Evolutionary conservation across 257 asterid species (phyloP).

Genomic region (Plantago elongata): DNA sequence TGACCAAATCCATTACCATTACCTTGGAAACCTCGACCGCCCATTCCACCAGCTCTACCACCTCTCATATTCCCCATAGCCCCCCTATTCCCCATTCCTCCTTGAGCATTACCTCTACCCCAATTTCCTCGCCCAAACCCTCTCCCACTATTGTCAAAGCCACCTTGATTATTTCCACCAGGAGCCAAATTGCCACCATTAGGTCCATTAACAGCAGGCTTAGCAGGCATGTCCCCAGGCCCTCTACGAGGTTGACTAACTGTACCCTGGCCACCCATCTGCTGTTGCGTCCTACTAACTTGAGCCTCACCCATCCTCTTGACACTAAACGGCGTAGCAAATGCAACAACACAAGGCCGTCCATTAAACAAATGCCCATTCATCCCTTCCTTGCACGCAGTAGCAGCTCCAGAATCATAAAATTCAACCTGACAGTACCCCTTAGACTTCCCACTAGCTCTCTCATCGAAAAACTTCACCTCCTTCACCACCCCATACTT

Average conservation of each 20-base stretch:
- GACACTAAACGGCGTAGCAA: conserved; percentile 74
- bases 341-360: conserved; percentile 90
- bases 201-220: conserved; percentile 29
- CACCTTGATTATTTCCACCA: conserved; percentile 48
- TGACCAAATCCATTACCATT: conserved; percentile 70
- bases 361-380: conserved; percentile 80
- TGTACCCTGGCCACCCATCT: conserved; percentile 33
- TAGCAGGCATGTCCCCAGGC: conserved; percentile 47
- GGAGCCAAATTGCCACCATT: conserved; percentile 38
- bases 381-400: conserved; percentile 88
- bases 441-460: conserved; percentile 98
- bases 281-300: conserved; percentile 60
- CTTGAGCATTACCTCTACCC: conserved; percentile 65
- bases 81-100: conserved; percentile 49
- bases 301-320: conserved; percentile 87
- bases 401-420: conserved; percentile 68
- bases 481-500: conserved; percentile 89
- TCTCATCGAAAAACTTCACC: conserved; percentile 82
- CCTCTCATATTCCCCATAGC: conserved; percentile 39
- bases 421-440: conserved; percentile 96
- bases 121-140: conserved; percentile 85
- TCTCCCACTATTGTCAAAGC: conserved; percentile 41
- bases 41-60: conserved; percentile 56
- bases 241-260: conserved; percentile 52
- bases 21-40: conserved; percentile 63